A percentile compares a stretch with the other conserved stretches of the same genome.
phyloP scores from a whole-genome alignment of 768 basidiomycete species.

The Basidioascus undulatus region DNA sequence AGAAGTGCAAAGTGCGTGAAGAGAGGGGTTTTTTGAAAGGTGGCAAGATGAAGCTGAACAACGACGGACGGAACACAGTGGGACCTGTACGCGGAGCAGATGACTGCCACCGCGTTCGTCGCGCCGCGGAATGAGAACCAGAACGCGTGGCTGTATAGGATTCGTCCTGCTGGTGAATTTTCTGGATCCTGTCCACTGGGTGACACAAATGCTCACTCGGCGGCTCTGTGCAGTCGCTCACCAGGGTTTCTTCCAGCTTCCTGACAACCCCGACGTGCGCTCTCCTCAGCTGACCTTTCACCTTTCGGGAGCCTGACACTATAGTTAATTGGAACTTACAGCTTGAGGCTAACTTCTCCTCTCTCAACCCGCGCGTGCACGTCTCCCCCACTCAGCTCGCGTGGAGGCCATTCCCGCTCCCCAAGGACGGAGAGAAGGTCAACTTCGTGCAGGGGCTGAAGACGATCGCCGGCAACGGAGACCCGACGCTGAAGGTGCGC shows the following conservation, averaged over 20 bases:
- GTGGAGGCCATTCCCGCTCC: slow-evolving; percentile 38
- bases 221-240: slow-evolving; percentile 26
- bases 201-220: background rate
- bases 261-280: slow-evolving; percentile 28
- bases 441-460: slow-evolving; percentile 34
- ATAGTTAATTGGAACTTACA: background rate
- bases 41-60: background rate
- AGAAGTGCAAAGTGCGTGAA: no score
- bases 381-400: slow-evolving; percentile 39
- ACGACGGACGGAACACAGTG: no score
- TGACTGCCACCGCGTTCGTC: slow-evolving; percentile 27
- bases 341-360: slow-evolving; percentile 36
- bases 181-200: background rate
- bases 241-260: slow-evolving; percentile 31
- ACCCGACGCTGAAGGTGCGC: slow-evolving; percentile 33
- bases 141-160: slow-evolving; percentile 38
- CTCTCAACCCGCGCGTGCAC: slow-evolving; percentile 34
- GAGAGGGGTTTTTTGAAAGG: background rate
- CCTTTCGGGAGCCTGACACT: no score
- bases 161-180: slow-evolving; percentile 40
- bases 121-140: slow-evolving; percentile 32
- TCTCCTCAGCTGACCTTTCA: background rate
- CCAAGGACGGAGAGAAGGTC: slow-evolving; percentile 20
- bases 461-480: slow-evolving; percentile 38
- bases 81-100: slow-evolving; percentile 35